Evolutionary conservation across 23 red algal genomes (phyloP), one percentile per base, ranked within the genome.

Genomic region (Gracilariopsis chorda): DNA sequence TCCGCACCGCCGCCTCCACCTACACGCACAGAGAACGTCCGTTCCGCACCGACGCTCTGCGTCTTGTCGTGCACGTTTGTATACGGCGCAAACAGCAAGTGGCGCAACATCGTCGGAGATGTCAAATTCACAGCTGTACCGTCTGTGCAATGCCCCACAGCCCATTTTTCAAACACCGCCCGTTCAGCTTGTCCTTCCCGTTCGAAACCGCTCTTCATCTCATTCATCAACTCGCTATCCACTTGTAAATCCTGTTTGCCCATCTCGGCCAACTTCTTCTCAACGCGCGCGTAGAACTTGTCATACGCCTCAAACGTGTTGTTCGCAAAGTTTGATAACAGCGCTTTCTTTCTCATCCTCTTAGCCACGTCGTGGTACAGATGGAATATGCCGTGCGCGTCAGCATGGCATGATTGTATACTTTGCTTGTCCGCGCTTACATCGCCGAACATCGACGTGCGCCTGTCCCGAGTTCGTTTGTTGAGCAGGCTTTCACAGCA

Each of bases 21-120:
- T 51, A 34, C 58, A 41, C 62, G 35, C 23, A 21, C 37, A 35
- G 37, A 44, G 35, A 70, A 51, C 42, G 7, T n/a, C 46, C 62
- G 59, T 29, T 80, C 75, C 39, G 48, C 4, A 24, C 24, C 25
- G 14, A 58, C 40, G 23, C 43, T 80, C 11, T 80, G 46, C 9
- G 7, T 10, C 25, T 52, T 80, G 32, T 57, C 33, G 34, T 57
- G 49, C 10, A 53, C 65, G 19, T 78, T 83, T 41, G 43, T 62
- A 41, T 37, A 82, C 4, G 89, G 95, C 7, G 82, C 95, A 59
- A 97, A 97, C 30, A 97, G 88, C 29, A 97, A 61, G 49, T 93
- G 90, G 8, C 84, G 95, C 49, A 84, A 48, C 79, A 93, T 82
- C 28, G 67, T 91, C 35, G 71, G 68, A 62, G 51, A 74, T 1